Percentiles rank a stretch among this genome's conserved stretches.
These are phyloP conservation scores for Diplodia corticola DNA, from an alignment of 2,329 filamentous ascomycete species.

Conservation along the genomic window DNA sequence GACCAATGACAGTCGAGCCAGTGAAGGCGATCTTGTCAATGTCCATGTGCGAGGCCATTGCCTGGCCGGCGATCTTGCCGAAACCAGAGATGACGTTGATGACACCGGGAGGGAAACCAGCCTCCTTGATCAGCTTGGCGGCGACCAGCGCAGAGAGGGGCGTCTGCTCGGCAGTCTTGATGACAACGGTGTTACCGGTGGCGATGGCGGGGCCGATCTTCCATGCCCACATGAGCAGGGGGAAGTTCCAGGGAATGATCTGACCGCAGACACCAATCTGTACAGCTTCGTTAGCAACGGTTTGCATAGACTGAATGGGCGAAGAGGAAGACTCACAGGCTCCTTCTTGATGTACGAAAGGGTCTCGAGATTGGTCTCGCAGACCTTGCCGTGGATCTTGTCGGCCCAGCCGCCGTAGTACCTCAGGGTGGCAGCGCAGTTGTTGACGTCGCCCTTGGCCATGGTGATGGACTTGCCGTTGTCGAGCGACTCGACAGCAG, in stretches of 20 bases:
- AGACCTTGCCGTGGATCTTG: conserved; percentile 86
- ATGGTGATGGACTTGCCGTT: conserved; percentile 80
- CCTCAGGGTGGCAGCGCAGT: conserved; percentile 69
- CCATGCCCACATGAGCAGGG: conserved; percentile 78
- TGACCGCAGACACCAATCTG: conserved; percentile 77
- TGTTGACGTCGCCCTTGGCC: conserved; percentile 72
- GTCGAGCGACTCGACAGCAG: conserved; percentile 82
- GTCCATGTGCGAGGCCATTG: conserved; percentile 74
- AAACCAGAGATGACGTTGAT: conserved; percentile 77
- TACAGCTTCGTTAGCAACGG: conserved; percentile 27
- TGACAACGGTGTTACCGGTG: conserved; percentile 69
- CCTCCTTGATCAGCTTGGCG: conserved; percentile 67
- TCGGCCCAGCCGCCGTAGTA: conserved; percentile 92
- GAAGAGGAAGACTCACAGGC: conserved; percentile 53
- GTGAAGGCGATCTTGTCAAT: conserved; percentile 84
- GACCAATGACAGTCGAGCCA: conserved; percentile 71
- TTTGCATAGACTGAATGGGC: not conserved
- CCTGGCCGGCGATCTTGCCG: conserved; percentile 75
- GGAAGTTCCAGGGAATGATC: conserved; percentile 90
- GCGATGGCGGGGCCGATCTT: conserved; percentile 76
- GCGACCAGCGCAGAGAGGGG: conserved; percentile 69
- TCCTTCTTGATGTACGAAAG: conserved; percentile 83
- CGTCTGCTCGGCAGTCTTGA: conserved; percentile 78
- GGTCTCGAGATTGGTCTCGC: conserved; percentile 74
- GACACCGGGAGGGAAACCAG: conserved; percentile 76